phyloP scores from a whole-genome alignment of 192 early-diverging fungal species.

The Spinellus fusiger region DNA sequence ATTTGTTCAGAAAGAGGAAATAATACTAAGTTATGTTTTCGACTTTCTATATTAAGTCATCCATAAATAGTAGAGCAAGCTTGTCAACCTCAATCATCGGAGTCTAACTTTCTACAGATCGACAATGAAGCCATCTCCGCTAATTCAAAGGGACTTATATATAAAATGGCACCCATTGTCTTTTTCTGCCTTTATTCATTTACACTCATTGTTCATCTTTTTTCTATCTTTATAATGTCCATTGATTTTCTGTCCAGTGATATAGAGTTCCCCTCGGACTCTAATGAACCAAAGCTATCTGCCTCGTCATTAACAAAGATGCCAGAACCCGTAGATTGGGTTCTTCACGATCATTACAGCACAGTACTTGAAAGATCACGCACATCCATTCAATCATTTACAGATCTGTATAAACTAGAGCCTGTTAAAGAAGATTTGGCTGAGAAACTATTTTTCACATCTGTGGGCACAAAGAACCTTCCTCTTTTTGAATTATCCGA shows the following conservation, averaged over 20 bases:
- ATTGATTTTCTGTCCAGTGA: constrained; percentile 19
- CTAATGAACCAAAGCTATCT: constrained; percentile 17
- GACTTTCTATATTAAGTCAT: too few species aligned
- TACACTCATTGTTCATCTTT: constrained; percentile 1
- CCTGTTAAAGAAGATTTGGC: constrained; percentile 3
- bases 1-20: too few species aligned
- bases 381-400: constrained; percentile 4
- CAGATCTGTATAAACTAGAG: constrained; percentile 2
- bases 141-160: too few species aligned
- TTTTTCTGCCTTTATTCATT: neutral
- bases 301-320: constrained; percentile 9
- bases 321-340: constrained; percentile 21
- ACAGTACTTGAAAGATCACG: constrained; percentile 6
- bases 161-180: too few species aligned
- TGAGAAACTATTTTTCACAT: neutral
- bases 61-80: too few species aligned
- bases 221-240: constrained; percentile 18
- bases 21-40: too few species aligned
- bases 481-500: constrained; percentile 3
- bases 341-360: constrained; percentile 7
- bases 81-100: too few species aligned
- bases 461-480: neutral
- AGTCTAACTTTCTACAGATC: too few species aligned
- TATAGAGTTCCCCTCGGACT: constrained; percentile 20
- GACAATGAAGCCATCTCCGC: too few species aligned